A percentile compares a stretch with the other conserved stretches of the same genome.
These are phyloP conservation scores for Colletotrichum lupini DNA, from an alignment of 2,329 filamentous ascomycete species.

Conservation along the genomic window DNA sequence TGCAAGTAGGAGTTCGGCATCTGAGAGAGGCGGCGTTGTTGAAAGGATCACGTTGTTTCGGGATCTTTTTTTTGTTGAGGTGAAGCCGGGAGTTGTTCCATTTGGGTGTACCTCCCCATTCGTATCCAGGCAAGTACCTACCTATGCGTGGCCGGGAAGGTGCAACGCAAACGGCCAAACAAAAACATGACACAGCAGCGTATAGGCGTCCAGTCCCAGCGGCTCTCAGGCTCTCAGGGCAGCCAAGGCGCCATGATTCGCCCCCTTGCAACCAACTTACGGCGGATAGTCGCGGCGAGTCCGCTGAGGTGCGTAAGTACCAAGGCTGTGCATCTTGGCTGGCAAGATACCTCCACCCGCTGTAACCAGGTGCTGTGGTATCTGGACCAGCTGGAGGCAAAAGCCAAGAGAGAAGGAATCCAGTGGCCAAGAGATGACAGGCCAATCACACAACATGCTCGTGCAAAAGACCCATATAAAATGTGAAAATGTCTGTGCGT, in stretches of 20 bases:
- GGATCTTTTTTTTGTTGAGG: constrained; percentile 28
- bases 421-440: neutral
- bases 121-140: too few species aligned
- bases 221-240: constrained; percentile 13
- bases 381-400: neutral
- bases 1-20: constrained; percentile 2
- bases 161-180: constrained; percentile 29
- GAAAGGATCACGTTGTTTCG: constrained; percentile 11
- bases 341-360: constrained; percentile 17
- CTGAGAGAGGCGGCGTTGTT: neutral
- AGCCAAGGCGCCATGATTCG: constrained; percentile 26
- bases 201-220: neutral
- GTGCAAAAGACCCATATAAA: neutral
- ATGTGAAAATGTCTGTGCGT: constrained; percentile 1
- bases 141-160: neutral
- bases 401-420: constrained; percentile 6
- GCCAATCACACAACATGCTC: constrained; percentile 27
- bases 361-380: neutral
- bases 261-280: neutral
- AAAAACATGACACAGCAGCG: neutral
- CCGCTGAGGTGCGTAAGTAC: constrained; percentile 30
- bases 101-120: neutral
- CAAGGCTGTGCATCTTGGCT: constrained; percentile 27
- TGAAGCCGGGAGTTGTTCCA: constrained; percentile 1
- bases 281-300: constrained; percentile 9